These are phyloP conservation scores for Scenedesmus sp. DNA, from an alignment of 163 green algal genomes.

Conservation along the genomic window DNA sequence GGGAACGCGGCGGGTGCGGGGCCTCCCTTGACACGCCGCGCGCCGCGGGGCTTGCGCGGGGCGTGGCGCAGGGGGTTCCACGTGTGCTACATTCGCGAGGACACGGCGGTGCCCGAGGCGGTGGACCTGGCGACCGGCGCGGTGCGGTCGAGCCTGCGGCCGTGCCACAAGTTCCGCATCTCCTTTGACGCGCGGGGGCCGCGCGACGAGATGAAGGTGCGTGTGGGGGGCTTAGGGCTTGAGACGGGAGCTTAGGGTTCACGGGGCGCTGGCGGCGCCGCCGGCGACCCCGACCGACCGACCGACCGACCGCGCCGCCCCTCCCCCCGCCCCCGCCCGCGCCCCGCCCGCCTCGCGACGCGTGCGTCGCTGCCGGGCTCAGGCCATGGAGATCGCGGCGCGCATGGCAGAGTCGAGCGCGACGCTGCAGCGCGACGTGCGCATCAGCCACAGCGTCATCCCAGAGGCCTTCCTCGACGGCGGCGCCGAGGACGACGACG, in stretches of 20 bases:
- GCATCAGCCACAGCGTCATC: conserved; percentile 63
- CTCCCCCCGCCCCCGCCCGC: too few species aligned
- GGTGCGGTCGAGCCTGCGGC: neutral
- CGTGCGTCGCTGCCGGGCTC: neutral
- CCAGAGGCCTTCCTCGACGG: conserved; percentile 44
- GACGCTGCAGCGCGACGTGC: conserved; percentile 32
- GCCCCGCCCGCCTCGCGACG: too few species aligned
- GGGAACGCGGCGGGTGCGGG: neutral
- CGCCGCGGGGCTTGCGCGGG: too few species aligned
- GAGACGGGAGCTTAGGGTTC: too few species aligned
- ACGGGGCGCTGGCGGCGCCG: too few species aligned
- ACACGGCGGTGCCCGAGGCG: conserved; percentile 22
- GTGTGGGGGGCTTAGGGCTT: neutral
- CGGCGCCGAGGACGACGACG: neutral
- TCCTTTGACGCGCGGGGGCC: conserved; percentile 60
- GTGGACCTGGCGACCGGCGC: conserved; percentile 40
- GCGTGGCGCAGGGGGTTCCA: conserved; percentile 43
- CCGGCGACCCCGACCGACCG: too few species aligned
- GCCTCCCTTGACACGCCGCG: neutral
- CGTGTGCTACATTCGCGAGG: conserved; percentile 38
- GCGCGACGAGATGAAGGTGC: conserved; percentile 49
- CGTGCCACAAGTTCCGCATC: conserved; percentile 60
- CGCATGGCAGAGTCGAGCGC: conserved; percentile 51
- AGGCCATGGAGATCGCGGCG: conserved; percentile 36
- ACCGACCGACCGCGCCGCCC: too few species aligned